Conservation (phyloP, 768 basidiomycete genomes). For the Mrakia gelida region DNA sequence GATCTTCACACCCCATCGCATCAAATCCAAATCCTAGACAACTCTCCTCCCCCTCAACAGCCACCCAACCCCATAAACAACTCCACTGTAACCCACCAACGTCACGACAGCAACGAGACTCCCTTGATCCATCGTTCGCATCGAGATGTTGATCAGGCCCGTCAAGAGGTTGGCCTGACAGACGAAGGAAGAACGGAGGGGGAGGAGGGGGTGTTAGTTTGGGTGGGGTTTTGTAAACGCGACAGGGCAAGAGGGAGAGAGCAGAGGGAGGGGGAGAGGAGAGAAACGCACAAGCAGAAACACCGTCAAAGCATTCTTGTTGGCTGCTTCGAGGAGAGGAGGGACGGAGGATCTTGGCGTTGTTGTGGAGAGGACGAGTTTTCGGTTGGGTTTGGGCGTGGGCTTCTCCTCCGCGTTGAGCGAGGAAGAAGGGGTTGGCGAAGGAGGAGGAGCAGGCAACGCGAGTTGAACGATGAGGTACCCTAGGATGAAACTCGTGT, state of each 20-base stretch:
- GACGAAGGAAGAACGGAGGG: constrained; percentile 9
- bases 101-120: constrained; percentile 59
- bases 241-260: neutral
- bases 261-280: neutral
- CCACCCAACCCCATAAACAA: constrained; percentile 65
- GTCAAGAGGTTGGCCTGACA: constrained; percentile 79
- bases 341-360: constrained; percentile 35
- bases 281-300: constrained; percentile 69
- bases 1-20: neutral
- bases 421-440: constrained; percentile 13
- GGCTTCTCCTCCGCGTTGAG: constrained; percentile 18
- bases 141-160: constrained; percentile 72
- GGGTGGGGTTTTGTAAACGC: neutral
- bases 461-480: constrained; percentile 72
- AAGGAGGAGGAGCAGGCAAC: constrained; percentile 54
- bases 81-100: constrained; percentile 58
- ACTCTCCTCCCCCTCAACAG: constrained; percentile 34
- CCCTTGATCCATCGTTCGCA: constrained; percentile 74
- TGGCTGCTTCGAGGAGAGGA: constrained; percentile 69
- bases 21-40: neutral
- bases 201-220: neutral
- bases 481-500: constrained; percentile 73
- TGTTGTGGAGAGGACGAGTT: neutral
- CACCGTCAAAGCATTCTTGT: constrained; percentile 68
- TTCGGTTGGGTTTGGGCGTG: neutral